A percentile compares a stretch with the other conserved stretches of the same genome.
Conservation (phyloP, 176 grass and related monocot species). For the Aegilops tauschii region DNA sequence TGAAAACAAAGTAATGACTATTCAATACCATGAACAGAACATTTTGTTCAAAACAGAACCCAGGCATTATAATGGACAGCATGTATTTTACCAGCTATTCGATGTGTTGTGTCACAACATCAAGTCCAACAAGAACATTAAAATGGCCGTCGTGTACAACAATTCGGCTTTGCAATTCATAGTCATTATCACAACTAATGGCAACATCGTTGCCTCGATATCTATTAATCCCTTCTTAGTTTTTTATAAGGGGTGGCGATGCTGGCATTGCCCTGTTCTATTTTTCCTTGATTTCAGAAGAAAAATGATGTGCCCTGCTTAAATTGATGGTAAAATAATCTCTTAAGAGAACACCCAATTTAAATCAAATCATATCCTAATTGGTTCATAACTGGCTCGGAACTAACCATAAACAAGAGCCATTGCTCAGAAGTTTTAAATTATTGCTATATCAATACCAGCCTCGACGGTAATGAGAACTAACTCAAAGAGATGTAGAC, state of each 20-base stretch:
- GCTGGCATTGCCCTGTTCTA: background rate
- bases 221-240: background rate
- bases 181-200: slow-evolving; percentile 14
- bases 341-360: background rate
- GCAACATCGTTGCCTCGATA: background rate
- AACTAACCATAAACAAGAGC: background rate
- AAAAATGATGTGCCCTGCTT: background rate
- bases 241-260: background rate
- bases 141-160: background rate
- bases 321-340: background rate
- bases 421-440: background rate
- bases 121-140: background rate
- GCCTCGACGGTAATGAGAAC: background rate
- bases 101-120: background rate
- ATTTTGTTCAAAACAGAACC: slow-evolving; percentile 6
- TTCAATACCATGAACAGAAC: background rate
- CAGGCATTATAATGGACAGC: background rate
- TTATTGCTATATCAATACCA: background rate
- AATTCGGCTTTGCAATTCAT: background rate
- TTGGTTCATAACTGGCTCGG: background rate
- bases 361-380: background rate
- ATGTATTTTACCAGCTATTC: background rate
- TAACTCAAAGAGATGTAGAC: background rate
- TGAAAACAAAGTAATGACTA: slow-evolving; percentile 18
- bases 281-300: background rate